These are phyloP conservation scores for Xylaria cubensis DNA, from an alignment of 495 filamentous ascomycete genomes.

Conservation along the genomic window DNA sequence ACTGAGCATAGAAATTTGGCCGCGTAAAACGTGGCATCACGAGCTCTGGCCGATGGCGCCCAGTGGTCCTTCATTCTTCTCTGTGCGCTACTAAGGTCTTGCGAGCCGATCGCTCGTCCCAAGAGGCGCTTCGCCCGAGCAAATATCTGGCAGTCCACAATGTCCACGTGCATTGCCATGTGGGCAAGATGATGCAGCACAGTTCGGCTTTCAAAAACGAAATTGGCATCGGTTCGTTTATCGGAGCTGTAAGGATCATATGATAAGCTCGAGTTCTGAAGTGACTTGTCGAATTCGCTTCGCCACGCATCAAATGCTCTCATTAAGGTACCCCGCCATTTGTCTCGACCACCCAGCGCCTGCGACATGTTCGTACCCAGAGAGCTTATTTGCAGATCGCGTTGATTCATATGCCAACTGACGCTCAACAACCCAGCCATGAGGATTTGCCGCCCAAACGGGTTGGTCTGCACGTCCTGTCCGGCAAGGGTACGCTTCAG, in stretches of 20 bases:
- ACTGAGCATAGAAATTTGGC: constrained; percentile 85
- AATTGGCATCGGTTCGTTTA: constrained; percentile 67
- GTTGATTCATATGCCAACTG: constrained; percentile 97
- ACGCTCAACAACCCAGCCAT: constrained; percentile 95
- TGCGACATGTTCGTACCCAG: constrained; percentile 74
- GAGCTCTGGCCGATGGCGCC: constrained; percentile 90
- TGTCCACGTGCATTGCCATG: constrained; percentile 98
- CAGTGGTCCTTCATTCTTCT: constrained; percentile 87
- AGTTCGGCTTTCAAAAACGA: constrained; percentile 83
- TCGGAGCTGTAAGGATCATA: constrained; percentile 56
- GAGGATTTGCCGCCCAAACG: constrained; percentile 92
- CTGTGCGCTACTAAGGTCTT: constrained; percentile 80
- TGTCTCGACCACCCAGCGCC: constrained; percentile 87
- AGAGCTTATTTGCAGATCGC: constrained; percentile 92
- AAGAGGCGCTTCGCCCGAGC: constrained; percentile 84
- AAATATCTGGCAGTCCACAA: constrained; percentile 97
- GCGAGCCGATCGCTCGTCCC: constrained; percentile 80
- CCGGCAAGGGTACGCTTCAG: constrained; percentile 89
- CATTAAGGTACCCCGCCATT: constrained; percentile 88
- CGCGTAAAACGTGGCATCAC: constrained; percentile 94
- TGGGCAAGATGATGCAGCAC: constrained; percentile 94
- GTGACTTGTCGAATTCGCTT: constrained; percentile 84
- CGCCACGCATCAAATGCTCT: constrained; percentile 96
- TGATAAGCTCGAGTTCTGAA: constrained; percentile 56
- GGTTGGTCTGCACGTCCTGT: constrained; percentile 87